Evolutionary conservation across 2,329 filamentous ascomycete genomes (phyloP).

Genomic region (Botrytis fabae): DNA sequence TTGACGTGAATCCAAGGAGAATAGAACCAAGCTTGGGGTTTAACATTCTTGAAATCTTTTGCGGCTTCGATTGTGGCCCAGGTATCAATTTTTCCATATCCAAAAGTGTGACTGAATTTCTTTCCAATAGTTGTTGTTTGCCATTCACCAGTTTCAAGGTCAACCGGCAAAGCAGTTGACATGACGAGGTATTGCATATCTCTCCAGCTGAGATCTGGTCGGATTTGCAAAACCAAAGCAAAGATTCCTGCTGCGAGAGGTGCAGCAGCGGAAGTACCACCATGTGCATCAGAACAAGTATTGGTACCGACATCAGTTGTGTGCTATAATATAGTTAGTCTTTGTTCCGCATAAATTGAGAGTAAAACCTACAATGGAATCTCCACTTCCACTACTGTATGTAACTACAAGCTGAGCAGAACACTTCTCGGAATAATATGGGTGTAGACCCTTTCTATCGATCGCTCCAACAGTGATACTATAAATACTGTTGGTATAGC

Average conservation of each 20-base stretch:
- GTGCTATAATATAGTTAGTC: constrained; percentile 53
- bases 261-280: constrained; percentile 92
- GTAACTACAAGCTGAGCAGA: constrained; percentile 94
- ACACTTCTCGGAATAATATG: constrained; percentile 95
- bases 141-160: constrained; percentile 74
- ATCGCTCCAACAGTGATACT: constrained; percentile 95
- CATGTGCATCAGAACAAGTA: constrained; percentile 77
- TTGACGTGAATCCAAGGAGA: constrained; percentile 94
- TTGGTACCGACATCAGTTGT: constrained; percentile 91
- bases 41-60: constrained; percentile 82
- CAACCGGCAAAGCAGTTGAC: constrained; percentile 78
- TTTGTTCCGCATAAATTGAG: neutral
- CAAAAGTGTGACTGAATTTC: constrained; percentile 91
- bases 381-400: constrained; percentile 86
- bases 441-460: constrained; percentile 82
- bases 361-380: constrained; percentile 66
- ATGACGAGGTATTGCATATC: constrained; percentile 92
- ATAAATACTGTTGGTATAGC: constrained; percentile 99
- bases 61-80: constrained; percentile 82
- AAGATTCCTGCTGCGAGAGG: constrained; percentile 91
- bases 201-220: constrained; percentile 87
- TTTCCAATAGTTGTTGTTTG: constrained; percentile 77
- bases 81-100: constrained; percentile 92
- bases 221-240: constrained; percentile 79
- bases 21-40: constrained; percentile 92